phyloP scores from a whole-genome alignment of 257 asterid species.

The Forsythia viridissima region DNA sequence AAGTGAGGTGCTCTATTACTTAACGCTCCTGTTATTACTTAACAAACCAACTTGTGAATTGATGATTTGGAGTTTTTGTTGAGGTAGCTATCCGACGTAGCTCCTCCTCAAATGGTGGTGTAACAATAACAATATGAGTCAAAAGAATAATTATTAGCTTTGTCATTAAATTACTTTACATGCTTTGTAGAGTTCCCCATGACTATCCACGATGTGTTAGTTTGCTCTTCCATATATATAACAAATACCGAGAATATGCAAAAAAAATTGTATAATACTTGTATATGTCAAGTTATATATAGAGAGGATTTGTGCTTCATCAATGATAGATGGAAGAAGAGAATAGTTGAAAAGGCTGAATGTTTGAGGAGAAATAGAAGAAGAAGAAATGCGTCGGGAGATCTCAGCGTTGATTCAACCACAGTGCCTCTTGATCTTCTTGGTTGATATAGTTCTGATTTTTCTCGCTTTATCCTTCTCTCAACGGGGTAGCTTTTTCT shows the following conservation, averaged over 20 bases:
- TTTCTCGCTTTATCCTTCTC: slow-evolving; percentile 55
- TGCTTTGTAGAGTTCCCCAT: slow-evolving; percentile 16
- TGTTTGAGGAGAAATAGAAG: slow-evolving; percentile 13
- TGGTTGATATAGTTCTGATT: slow-evolving; percentile 48
- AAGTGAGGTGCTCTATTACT: background rate
- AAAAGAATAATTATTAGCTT: background rate
- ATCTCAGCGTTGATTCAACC: slow-evolving; percentile 68
- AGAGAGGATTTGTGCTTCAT: background rate
- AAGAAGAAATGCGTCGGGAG: slow-evolving; percentile 59
- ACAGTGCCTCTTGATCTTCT: slow-evolving; percentile 51
- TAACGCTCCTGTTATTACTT: too few relatives aligned
- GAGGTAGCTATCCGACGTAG: too few relatives aligned
- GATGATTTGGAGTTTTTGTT: too few relatives aligned
- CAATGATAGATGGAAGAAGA: background rate
- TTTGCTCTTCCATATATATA: background rate
- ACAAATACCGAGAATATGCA: background rate
- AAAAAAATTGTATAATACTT: background rate
- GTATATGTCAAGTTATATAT: background rate
- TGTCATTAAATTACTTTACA: background rate
- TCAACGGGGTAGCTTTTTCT: slow-evolving; percentile 43
- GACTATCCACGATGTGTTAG: slow-evolving; percentile 5
- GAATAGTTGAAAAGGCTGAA: background rate
- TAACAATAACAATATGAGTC: background rate
- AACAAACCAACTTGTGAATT: background rate
- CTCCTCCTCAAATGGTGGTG: background rate